Evolutionary conservation across 768 basidiomycete species (phyloP).

Genomic region (Suillus hirtellus): DNA sequence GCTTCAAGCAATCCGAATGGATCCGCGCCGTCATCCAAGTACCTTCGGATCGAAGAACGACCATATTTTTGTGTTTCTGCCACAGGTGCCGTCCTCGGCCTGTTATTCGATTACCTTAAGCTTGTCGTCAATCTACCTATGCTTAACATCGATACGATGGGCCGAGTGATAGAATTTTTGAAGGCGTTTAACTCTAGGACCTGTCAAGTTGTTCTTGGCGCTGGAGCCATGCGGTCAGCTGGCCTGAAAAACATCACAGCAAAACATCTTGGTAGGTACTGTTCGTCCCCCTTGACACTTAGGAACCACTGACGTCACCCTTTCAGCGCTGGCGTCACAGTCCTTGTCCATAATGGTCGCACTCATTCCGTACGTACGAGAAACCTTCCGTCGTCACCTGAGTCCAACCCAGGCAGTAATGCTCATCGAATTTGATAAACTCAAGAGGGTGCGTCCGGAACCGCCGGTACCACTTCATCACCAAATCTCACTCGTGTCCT

Average conservation of each 20-base stretch:
- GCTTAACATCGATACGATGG: slow-evolving; percentile 95
- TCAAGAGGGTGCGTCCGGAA: slow-evolving; percentile 77
- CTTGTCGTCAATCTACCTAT: slow-evolving; percentile 86
- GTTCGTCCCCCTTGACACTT: slow-evolving; percentile 14
- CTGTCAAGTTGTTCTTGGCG: slow-evolving; percentile 97
- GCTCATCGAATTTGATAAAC: slow-evolving; percentile 96
- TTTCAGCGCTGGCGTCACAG: slow-evolving; percentile 88
- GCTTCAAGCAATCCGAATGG: slow-evolving; percentile 24
- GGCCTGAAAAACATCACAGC: slow-evolving; percentile 98
- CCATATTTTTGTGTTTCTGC: slow-evolving; percentile 85
- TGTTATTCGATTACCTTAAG: slow-evolving; percentile 84
- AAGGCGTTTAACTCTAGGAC: slow-evolving; percentile 98
- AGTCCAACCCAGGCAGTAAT: slow-evolving; percentile 95
- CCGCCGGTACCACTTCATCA: slow-evolving; percentile 1
- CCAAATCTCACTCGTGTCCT: slow-evolving; percentile 5
- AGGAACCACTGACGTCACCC: slow-evolving; percentile 17
- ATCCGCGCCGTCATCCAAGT: slow-evolving; percentile 46
- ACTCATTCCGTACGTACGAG: slow-evolving; percentile 93
- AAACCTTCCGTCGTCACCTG: slow-evolving; percentile 91
- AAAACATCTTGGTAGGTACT: slow-evolving; percentile 81
- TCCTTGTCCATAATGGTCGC: slow-evolving; percentile 92
- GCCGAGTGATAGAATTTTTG: slow-evolving; percentile 89
- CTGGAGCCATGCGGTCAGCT: slow-evolving; percentile 98
- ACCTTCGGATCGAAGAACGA: slow-evolving; percentile 78
- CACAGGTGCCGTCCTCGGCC: slow-evolving; percentile 68